Base-by-base conservation (phyloP, 768 basidiomycete genomes). In the Hypholoma fasciculare region DNA sequence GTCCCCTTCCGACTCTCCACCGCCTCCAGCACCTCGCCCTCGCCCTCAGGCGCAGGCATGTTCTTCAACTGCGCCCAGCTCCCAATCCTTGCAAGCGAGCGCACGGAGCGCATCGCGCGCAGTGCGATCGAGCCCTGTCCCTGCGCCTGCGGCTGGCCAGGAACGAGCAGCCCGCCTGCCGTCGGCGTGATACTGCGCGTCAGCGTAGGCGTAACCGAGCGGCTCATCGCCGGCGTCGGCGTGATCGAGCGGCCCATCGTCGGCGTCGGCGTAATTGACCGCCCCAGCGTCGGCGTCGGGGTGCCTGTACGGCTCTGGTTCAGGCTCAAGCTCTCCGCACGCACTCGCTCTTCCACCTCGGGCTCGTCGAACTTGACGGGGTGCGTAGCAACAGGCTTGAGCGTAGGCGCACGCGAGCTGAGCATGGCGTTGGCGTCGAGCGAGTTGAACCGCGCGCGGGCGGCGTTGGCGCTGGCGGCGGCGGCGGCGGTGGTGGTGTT, bases 71-170 rank as follows among this genome's bases (percentile, higher is more conserved):
- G 86, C 20, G 85, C 83, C 88, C 89, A 89, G 65, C 86, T 87
- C 1, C 85, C 82, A 47, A 92, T 85, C 36, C 85, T 75, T 3
- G 91, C 90, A 42, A 92, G 70, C 2, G 85, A 87, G 26, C 86
- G 78, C 62, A 94, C 85, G 13, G 86, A 88, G 43, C 87, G 79
- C 76, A 93, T 92, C 4, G 91, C 91, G 5, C 91, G 82, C 27
- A 92, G 57, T 0, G 91, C 91, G 43, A 93, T 89, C 0, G 88
- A 90, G 30, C 81, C 83, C 27, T 82, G 80, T 2, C 23, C 27
- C 59, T 64, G 37, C 54, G 48, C 20, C 39, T 52, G 51, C 61
- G 2, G 66, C 75, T 17, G 75, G 75, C 2, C 23, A 23, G 23
- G 23, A 23, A 76, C 76, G 23, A 77, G 72, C 0, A 80, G 56